phyloP scores from a whole-genome alignment of 495 filamentous ascomycete species.

The Tuber aestivum region DNA sequence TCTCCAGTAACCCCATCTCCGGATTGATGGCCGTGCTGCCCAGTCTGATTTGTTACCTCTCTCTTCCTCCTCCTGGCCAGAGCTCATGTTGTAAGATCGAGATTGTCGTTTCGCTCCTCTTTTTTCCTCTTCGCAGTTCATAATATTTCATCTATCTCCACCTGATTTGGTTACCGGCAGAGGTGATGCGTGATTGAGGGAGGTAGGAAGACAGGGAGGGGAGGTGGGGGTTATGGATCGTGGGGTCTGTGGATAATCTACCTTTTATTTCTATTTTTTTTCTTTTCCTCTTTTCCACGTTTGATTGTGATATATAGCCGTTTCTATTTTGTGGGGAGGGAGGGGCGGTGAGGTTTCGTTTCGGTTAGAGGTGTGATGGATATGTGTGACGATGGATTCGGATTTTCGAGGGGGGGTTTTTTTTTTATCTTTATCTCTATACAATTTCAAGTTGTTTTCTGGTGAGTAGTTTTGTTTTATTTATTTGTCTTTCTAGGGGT shows the following conservation, averaged over 20 bases:
- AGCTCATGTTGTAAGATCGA: background rate
- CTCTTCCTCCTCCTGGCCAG: background rate
- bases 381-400: background rate
- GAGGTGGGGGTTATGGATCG: background rate
- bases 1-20: background rate
- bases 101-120: background rate
- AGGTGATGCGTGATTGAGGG: background rate
- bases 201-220: background rate
- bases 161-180: background rate
- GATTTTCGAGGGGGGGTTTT: background rate
- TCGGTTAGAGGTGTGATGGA: background rate
- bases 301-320: conserved; percentile 1
- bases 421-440: background rate
- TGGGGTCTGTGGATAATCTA: background rate
- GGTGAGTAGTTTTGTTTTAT: background rate
- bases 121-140: background rate
- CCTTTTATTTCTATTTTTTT: background rate
- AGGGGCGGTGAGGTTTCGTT: background rate
- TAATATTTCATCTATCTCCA: background rate
- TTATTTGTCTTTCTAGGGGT: background rate
- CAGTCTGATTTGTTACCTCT: background rate
- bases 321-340: background rate
- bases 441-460: background rate
- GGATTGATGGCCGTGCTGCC: background rate
- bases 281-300: background rate